Evolutionary conservation across 768 basidiomycete genomes (phyloP), one percentile per base, ranked within the genome.

Genomic region (Boletus subcaerulescens): DNA sequence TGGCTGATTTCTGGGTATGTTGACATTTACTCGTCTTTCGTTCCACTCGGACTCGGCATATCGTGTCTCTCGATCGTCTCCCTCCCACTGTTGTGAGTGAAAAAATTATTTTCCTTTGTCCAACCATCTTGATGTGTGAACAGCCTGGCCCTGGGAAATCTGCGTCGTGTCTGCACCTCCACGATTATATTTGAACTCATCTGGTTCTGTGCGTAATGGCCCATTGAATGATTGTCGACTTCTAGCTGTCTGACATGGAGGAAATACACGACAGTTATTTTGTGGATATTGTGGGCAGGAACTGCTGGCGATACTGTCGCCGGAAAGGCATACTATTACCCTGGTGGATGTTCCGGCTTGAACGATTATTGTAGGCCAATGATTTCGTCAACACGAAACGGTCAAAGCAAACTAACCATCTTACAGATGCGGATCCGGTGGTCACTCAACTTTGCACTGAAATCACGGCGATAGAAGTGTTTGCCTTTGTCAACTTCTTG

Each of bases 21-120:
- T 5, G 20, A 36, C 9, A 0, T 14, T 1, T 39, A 33, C 15
- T 32, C 52, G 36, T 39, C 48, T 10, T 70, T 66, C 49, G 46
- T n/a, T 33, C 58, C 60, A 1, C 20, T 70, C 11, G 66, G 58
- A 8, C 18, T 63, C n/a, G 59, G 26, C 22, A 53, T 38, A 8
- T 49, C 52, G 36, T 50, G 35, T 46, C 38, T 70, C 26, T 60
- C 67, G 9, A 33, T 56, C 39, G 3, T 65, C n/a, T 48, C 60
- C 31, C 61, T 71, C n/a, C 64, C 62, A 8, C 2, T 70, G 10
- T 54, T 61, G 67, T 70, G 52, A 59, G 70, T 52, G 36, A 41
- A 9, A 11, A 12, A 3, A 15, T n/a, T 13, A 0, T 35, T 18
- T 50, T 33, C 50, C 15, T 14, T 35, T 20, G 24, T 24, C 24